A percentile compares a stretch with the other conserved stretches of the same genome.
Evolutionary conservation across 2,329 filamentous ascomycete species (phyloP).

Genomic region (Gliomastix tumulicola): DNA sequence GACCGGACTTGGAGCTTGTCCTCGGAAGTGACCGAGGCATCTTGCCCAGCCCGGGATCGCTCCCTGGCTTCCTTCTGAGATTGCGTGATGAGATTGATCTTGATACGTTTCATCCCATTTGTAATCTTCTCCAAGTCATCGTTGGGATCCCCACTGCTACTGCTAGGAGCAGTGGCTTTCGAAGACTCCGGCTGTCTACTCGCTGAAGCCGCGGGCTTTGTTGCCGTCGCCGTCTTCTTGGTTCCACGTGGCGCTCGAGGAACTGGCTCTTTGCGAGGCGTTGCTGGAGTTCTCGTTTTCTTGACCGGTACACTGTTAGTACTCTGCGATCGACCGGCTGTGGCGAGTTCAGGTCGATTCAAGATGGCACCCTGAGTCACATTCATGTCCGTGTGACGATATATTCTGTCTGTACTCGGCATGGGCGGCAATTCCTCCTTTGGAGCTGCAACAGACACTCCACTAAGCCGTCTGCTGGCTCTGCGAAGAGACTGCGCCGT

Average conservation of each 20-base stretch:
- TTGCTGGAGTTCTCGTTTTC: conserved; percentile 47
- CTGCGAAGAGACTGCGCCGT: conserved; percentile 20
- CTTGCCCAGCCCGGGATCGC: conserved; percentile 16
- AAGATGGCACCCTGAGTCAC: no score
- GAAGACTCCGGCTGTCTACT: no score
- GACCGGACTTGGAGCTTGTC: no score
- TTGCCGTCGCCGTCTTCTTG: conserved; percentile 24
- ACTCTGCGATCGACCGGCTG: conserved; percentile 3
- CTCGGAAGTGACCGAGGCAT: no score
- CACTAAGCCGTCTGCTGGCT: conserved; percentile 41
- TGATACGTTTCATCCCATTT: conserved; percentile 54
- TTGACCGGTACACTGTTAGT: conserved; percentile 39
- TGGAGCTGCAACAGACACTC: conserved; percentile 27
- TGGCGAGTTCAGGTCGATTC: conserved; percentile 2
- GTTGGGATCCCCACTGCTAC: conserved; percentile 8
- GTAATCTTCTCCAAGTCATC: conserved; percentile 49
- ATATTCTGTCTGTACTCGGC: conserved; percentile 1
- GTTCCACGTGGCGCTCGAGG: conserved; percentile 21
- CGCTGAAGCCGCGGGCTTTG: no score
- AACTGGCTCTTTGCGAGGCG: conserved; percentile 33
- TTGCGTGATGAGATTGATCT: conserved; percentile 53
- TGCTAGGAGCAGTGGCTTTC: conserved; percentile 3
- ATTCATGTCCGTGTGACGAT: no score
- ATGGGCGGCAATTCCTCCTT: conserved; percentile 11
- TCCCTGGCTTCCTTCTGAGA: conserved; percentile 49